Evolutionary conservation across 768 basidiomycete genomes (phyloP).

Genomic region (Trametes maxima): DNA sequence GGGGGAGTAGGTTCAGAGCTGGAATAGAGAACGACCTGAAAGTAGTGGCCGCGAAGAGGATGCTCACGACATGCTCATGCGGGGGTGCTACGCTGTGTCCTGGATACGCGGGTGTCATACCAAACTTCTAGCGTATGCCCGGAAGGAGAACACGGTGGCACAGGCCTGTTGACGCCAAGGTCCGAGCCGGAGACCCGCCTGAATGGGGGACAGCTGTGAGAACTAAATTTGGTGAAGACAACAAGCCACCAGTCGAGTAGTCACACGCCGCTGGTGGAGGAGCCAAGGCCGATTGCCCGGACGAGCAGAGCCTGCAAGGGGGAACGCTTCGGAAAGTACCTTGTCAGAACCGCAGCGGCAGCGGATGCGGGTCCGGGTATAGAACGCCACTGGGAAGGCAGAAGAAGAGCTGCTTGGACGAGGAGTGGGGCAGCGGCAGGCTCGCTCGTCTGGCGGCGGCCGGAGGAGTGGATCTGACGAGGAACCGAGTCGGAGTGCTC

Average conservation of each 20-base stretch:
- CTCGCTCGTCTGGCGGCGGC: too few species aligned
- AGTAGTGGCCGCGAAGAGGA: background rate
- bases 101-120: background rate
- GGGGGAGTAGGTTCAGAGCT: background rate
- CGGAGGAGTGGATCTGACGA: slow-evolving; percentile 1
- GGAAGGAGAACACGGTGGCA: background rate
- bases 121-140: slow-evolving; percentile 7
- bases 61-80: background rate
- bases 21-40: background rate
- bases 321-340: too few species aligned
- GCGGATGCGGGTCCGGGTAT: too few species aligned
- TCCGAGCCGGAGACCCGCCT: slow-evolving; percentile 16
- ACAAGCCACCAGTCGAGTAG: slow-evolving; percentile 4
- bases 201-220: slow-evolving; percentile 13
- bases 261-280: background rate
- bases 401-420: background rate
- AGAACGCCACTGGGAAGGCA: too few species aligned
- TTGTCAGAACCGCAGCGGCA: too few species aligned
- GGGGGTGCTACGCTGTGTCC: background rate
- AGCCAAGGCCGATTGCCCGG: slow-evolving; percentile 6
- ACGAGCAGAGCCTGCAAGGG: too few species aligned
- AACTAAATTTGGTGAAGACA: slow-evolving; percentile 11
- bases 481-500: background rate
- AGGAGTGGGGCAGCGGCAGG: background rate
- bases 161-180: slow-evolving; percentile 12